Evolutionary conservation across 192 early-diverging fungal genomes (phyloP).

Genomic region (Gigaspora rosea): DNA sequence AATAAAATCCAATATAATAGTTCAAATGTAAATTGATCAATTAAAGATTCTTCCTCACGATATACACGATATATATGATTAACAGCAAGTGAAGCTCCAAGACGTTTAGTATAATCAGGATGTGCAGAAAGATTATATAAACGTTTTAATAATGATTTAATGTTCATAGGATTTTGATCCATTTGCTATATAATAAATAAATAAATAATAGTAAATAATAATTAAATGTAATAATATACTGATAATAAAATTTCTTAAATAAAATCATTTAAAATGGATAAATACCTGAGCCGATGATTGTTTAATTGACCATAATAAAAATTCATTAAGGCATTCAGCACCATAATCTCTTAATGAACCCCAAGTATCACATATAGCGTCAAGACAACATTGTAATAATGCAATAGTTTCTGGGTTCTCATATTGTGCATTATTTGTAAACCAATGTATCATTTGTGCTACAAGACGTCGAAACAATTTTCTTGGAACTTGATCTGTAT

Average conservation of each 20-base stretch:
- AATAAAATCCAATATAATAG: constrained; percentile 67
- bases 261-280: background rate
- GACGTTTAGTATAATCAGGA: constrained; percentile 60
- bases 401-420: constrained; percentile 80
- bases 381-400: constrained; percentile 67
- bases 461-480: constrained; percentile 66
- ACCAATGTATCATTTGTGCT: constrained; percentile 77
- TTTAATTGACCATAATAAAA: constrained; percentile 76
- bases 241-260: background rate
- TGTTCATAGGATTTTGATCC: constrained; percentile 62
- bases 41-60: constrained; percentile 63
- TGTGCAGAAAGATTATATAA: constrained; percentile 65
- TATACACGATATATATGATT: constrained; percentile 71
- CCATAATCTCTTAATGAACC: constrained; percentile 69
- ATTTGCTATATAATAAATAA: constrained; percentile 34
- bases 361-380: constrained; percentile 55
- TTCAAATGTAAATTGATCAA: constrained; percentile 71
- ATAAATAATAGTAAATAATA: constrained; percentile 14
- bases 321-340: constrained; percentile 73
- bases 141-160: constrained; percentile 70
- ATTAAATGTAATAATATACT: too few species aligned
- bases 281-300: constrained; percentile 53
- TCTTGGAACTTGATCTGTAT: constrained; percentile 70
- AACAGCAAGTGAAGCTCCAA: constrained; percentile 69
- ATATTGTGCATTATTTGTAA: constrained; percentile 72